Percentiles rank a stretch among this genome's conserved stretches.
Conservation (phyloP, 106 monocot genomes). For the Amphibolis antarctica region DNA sequence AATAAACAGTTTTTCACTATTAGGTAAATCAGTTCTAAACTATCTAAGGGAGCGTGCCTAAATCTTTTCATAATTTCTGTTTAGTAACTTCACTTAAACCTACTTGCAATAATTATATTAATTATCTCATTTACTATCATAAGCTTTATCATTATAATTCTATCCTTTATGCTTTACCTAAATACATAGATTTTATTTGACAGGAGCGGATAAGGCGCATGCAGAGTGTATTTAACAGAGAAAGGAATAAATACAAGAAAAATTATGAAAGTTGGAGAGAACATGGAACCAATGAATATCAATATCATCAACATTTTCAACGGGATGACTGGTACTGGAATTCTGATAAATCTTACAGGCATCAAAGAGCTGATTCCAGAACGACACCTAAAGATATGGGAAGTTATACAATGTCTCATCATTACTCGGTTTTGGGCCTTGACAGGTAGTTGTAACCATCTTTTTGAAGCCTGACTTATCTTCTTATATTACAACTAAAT, state of each 20-base stretch:
- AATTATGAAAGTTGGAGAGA: conserved; percentile 49
- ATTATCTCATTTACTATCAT: no score
- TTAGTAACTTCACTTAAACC: no score
- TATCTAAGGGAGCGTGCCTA: no score
- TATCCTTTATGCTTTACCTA: no score
- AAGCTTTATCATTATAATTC: no score
- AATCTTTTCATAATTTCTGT: no score
- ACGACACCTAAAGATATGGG: conserved; percentile 17
- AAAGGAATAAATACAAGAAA: conserved; percentile 41
- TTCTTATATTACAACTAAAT: not conserved
- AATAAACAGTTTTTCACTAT: no score
- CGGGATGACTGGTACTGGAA: conserved; percentile 86
- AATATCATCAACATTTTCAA: conserved; percentile 29
- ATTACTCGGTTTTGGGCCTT: conserved; percentile 74
- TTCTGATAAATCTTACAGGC: conserved; percentile 28
- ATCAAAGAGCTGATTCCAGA: conserved; percentile 29
- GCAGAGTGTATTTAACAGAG: conserved; percentile 83
- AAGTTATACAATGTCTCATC: conserved; percentile 55
- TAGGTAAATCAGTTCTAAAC: no score
- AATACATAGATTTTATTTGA: not conserved
- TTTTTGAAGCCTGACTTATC: not conserved
- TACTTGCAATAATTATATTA: no score
- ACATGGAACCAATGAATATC: conserved; percentile 34
- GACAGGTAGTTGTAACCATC: conserved; percentile 42
- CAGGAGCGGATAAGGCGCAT: conserved; percentile 75